These are phyloP conservation scores for Trichoderma sp. DNA, from an alignment of 2,329 filamentous ascomycete genomes.

Conservation along the genomic window DNA sequence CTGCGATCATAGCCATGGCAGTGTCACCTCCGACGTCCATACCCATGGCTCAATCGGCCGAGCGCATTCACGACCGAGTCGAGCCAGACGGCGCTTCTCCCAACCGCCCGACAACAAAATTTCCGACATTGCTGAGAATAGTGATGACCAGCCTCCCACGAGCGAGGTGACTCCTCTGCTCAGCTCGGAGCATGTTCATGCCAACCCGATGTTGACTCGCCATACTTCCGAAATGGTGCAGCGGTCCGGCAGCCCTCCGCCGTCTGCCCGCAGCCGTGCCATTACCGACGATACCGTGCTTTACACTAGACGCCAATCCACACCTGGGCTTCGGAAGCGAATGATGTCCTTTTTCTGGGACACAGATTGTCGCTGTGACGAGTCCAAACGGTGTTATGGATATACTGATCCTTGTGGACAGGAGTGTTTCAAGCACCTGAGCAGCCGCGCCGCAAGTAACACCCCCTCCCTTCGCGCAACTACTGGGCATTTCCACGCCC, in stretches of 20 bases:
- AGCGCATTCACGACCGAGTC: constrained; percentile 35
- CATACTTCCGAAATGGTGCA: constrained; percentile 32
- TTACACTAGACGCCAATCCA: constrained; percentile 52
- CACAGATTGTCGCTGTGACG: constrained; percentile 63
- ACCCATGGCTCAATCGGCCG: constrained; percentile 28
- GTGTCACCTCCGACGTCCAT: constrained; percentile 40
- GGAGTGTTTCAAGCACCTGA: constrained; percentile 63
- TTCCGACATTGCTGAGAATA: constrained; percentile 24
- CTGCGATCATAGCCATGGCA: constrained; percentile 73
- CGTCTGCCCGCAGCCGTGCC: constrained; percentile 30
- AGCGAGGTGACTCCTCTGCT: constrained; percentile 55
- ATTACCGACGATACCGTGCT: constrained; percentile 31
- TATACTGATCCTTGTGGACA: constrained; percentile 67
- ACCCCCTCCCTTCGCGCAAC: constrained; percentile 46
- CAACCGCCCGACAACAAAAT: constrained; percentile 27
- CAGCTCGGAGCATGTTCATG: constrained; percentile 29
- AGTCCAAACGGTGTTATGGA: constrained; percentile 61
- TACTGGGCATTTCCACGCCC: constrained; percentile 38
- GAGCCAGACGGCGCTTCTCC: constrained; percentile 35
- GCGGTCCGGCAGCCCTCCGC: constrained; percentile 29
- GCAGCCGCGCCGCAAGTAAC: constrained; percentile 37
- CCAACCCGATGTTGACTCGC: constrained; percentile 32
- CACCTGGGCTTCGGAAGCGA: constrained; percentile 55
- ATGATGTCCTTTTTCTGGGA: constrained; percentile 67
- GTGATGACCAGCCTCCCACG: constrained; percentile 17